phyloP scores from a whole-genome alignment of 371 early-diverging fungal species.

The Syncephalastrum racemosum region DNA sequence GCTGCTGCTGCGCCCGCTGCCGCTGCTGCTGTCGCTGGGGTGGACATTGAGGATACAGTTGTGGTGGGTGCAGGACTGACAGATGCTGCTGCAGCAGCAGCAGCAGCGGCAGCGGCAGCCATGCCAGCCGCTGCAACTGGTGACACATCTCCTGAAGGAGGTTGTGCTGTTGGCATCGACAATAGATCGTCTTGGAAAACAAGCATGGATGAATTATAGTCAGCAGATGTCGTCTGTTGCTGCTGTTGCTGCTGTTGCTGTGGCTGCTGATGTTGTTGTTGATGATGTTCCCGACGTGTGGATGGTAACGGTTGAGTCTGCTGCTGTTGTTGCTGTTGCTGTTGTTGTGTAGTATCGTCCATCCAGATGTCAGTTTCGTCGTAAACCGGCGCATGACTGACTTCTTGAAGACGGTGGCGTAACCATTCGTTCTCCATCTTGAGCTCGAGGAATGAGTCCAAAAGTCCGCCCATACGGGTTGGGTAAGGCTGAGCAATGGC shows the following conservation, averaged over 20 bases:
- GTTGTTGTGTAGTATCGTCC: no score
- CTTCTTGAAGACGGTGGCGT: constrained; percentile 13
- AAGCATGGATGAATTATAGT: background rate
- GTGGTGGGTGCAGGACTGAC: no score
- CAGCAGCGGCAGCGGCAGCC: no score
- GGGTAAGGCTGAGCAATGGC: constrained; percentile 56
- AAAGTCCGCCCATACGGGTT: constrained; percentile 40
- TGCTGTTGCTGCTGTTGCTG: constrained; percentile 4
- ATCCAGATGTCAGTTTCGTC: background rate
- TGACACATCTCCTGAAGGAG: no score
- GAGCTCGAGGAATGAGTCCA: constrained; percentile 57
- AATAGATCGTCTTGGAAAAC: no score
- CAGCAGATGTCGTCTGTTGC: no score
- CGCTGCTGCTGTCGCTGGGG: background rate
- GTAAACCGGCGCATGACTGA: background rate
- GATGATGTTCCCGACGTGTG: no score
- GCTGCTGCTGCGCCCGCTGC: constrained; percentile 1
- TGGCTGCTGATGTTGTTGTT: background rate
- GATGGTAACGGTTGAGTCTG: no score
- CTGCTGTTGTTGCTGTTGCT: background rate
- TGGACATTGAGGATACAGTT: background rate
- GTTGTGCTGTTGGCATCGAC: no score
- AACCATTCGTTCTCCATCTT: constrained; percentile 58
- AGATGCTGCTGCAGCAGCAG: no score
- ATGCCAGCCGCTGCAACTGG: no score